Conservation (phyloP, 177 flowering plant species). For the Tripterygium wilfordii region DNA sequence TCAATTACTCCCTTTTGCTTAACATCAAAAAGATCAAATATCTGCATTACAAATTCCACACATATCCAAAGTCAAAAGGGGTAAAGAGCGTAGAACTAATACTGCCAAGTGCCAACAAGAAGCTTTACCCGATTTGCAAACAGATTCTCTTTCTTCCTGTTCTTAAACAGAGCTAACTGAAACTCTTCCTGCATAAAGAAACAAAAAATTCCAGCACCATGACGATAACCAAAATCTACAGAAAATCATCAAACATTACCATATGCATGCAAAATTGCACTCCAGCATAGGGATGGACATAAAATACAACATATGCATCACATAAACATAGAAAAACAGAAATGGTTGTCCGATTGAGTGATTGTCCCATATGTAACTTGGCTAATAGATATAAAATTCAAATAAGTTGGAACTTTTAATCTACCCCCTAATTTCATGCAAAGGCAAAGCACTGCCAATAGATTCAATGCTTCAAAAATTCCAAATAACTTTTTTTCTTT, state of each 20-base stretch:
- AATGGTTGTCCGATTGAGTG: too few species aligned
- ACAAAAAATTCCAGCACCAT: neutral
- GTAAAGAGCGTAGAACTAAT: neutral
- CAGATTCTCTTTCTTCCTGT: conserved; percentile 77
- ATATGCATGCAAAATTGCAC: neutral
- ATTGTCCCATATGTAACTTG: too few species aligned
- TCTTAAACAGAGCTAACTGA: conserved; percentile 79
- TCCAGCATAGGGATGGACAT: too few species aligned
- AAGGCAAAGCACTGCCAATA: too few species aligned
- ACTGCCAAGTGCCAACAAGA: too few species aligned
- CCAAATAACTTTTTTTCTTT: too few species aligned
- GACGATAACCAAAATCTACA: conserved; percentile 1
- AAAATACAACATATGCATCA: too few species aligned
- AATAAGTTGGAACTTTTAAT: too few species aligned
- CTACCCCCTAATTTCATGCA: too few species aligned
- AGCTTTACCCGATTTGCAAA: conserved; percentile 74
- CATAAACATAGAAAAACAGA: too few species aligned
- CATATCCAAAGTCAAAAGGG: neutral
- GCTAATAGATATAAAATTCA: too few species aligned
- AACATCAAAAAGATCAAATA: conserved; percentile 88
- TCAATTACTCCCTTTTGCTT: conserved; percentile 85
- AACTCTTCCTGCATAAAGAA: conserved; percentile 73
- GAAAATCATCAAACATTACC: neutral
- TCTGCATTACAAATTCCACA: conserved; percentile 37
- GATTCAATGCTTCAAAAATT: too few species aligned